Evolutionary conservation across 2,329 filamentous ascomycete genomes (phyloP), one percentile per base, ranked within the genome.

Genomic region (Hyphodiscus sp.): DNA sequence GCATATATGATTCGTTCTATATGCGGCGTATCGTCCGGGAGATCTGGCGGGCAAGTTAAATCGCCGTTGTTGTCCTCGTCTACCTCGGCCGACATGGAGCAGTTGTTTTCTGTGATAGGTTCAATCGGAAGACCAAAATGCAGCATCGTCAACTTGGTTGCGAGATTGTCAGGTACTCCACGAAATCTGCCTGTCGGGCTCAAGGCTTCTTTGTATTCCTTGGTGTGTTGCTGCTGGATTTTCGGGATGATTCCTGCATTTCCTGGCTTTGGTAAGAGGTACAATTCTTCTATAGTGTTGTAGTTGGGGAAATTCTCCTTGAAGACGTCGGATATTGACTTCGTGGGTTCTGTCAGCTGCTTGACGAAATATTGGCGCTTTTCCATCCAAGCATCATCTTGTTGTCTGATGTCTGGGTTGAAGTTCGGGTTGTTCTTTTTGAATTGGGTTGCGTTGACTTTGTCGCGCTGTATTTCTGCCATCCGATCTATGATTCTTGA

Each of bases 111-210:
- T 11, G 63, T 65, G 18, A 66, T 30, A 6, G 63, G 57, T 23
- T 58, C 61, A 20, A 68, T 58, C 8, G 66, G 65, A 10, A 67
- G 53, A 13, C 65, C 66, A 47, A 66, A 68, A 46, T 64, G 50
- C 13, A 64, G 30, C 66, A 68, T 67, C 9, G 64, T 58, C 16
- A 68, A 48, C 49, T 67, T 68, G 7, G 65, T 67, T 7, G 58
- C 52, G 15, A 65, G 44, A 44, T 67, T 68, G 20, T 67, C 58
- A 7, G 54, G 41, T 11, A 50, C 43, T 20, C 57, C 56, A 15
- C 54, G 15, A 38, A 65, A 62, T 2, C 19, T 38, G 16, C 47
- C 46, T 15, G 33, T 38, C 11, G 33, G 33, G 16, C 33, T 8
- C 33, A 38, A 38, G 2, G 33, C 33, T 38, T 38, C 33, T 13